Conservation (phyloP, 441 rosid genomes). For the Erodium chrysanthum region DNA sequence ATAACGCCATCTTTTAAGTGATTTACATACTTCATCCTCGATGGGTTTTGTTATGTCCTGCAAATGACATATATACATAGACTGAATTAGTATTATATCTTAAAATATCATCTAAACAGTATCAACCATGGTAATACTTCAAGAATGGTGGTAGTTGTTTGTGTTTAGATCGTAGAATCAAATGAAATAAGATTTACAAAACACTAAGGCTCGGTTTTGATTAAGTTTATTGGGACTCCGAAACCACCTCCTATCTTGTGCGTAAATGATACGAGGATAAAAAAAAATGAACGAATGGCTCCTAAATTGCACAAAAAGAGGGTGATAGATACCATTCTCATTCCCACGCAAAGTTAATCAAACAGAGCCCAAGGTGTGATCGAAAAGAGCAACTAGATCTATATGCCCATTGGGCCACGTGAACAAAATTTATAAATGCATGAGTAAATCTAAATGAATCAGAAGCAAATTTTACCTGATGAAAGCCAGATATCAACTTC, state of each 20-base stretch:
- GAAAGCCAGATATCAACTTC: constrained; percentile 88
- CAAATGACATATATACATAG: constrained; percentile 18
- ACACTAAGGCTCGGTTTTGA: background rate
- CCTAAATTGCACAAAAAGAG: no score
- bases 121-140: background rate
- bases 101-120: background rate
- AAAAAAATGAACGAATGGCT: no score
- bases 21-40: constrained; percentile 63
- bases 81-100: background rate
- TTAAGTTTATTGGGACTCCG: background rate
- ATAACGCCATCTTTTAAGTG: constrained; percentile 70
- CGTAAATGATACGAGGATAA: background rate
- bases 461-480: constrained; percentile 49
- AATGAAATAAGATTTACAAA: background rate
- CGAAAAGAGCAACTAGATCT: no score
- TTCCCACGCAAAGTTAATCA: background rate
- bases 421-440: background rate
- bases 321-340: no score
- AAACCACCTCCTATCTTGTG: background rate
- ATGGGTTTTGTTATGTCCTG: constrained; percentile 87
- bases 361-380: background rate
- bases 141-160: background rate
- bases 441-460: background rate
- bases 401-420: background rate
- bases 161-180: background rate